These are phyloP conservation scores for Gossypium gossypioides DNA, from an alignment of 441 rosid species.

Conservation along the genomic window DNA sequence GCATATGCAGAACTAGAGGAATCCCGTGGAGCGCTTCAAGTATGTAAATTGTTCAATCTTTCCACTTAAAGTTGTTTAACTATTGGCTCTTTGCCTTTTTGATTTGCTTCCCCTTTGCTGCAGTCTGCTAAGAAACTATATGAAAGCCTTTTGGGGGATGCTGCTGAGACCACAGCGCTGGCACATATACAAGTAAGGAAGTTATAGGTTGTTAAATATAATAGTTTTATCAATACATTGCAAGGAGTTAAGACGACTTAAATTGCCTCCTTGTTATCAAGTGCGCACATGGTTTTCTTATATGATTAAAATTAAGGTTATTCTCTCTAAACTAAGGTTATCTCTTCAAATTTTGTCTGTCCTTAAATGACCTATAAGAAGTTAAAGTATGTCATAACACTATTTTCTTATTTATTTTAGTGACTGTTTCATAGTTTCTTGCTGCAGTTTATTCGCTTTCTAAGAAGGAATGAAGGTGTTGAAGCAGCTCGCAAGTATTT, in stretches of 20 bases:
- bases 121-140: constrained; percentile 81
- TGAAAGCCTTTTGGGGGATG: constrained; percentile 66
- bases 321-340: not conserved
- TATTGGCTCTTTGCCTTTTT: constrained; percentile 13
- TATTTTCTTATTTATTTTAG: not conserved
- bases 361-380: not conserved
- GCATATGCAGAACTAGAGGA: constrained; percentile 96
- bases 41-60: constrained; percentile 14
- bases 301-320: not conserved
- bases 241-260: not conserved
- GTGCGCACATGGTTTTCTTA: not conserved
- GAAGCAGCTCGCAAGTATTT: constrained; percentile 97
- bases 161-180: constrained; percentile 50
- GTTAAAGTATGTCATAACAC: not conserved
- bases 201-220: not conserved
- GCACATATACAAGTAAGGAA: constrained; percentile 78
- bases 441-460: constrained; percentile 75
- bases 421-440: constrained; percentile 8
- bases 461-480: constrained; percentile 84
- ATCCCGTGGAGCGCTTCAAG: constrained; percentile 81
- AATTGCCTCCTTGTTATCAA: not conserved
- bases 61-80: not conserved
- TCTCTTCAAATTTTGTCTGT: not conserved
- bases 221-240: not conserved
- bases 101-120: constrained; percentile 25